Conservation (phyloP, 2,329 filamentous ascomycete species). For the Keithomyces neogunnii region DNA sequence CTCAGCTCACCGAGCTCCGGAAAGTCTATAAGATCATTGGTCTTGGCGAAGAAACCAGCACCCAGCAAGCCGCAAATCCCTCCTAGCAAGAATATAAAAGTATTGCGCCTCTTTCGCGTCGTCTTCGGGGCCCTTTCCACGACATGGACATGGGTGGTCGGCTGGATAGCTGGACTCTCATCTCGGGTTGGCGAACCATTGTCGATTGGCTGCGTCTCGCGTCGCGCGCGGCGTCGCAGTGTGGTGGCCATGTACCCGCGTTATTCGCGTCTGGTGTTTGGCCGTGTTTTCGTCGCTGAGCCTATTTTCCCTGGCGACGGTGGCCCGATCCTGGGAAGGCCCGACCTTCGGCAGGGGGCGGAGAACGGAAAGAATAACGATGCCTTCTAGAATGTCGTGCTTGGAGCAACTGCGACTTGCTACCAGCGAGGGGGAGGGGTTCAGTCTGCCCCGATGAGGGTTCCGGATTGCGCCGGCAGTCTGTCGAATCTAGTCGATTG, state of each 20-base stretch:
- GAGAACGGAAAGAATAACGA: not conserved
- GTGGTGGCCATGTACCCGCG: conserved; percentile 20
- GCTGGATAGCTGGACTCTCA: conserved; percentile 17
- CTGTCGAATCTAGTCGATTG: too few relatives aligned
- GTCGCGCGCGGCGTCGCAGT: conserved; percentile 23
- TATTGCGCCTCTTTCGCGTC: conserved; percentile 63
- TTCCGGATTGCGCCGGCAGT: too few relatives aligned
- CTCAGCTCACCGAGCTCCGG: conserved; percentile 63
- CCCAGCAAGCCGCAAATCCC: conserved; percentile 84
- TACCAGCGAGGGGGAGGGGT: too few relatives aligned
- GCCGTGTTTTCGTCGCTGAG: not conserved
- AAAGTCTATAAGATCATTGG: conserved; percentile 81
- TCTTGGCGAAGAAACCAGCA: conserved; percentile 83
- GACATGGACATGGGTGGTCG: conserved; percentile 30
- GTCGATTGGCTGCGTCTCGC: conserved; percentile 14
- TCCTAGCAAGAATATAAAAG: conserved; percentile 79
- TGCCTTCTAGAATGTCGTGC: too few relatives aligned
- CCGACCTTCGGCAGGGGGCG: not conserved
- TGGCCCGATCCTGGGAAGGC: not conserved
- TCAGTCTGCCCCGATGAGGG: too few relatives aligned
- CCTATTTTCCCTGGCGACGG: not conserved
- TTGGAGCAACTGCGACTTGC: too few relatives aligned
- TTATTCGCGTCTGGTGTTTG: too few relatives aligned
- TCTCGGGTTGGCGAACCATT: conserved; percentile 17
- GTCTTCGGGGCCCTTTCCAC: conserved; percentile 34